phyloP scores from a whole-genome alignment of 345 rosid genomes.

The Zanthoxylum bungeanum region DNA sequence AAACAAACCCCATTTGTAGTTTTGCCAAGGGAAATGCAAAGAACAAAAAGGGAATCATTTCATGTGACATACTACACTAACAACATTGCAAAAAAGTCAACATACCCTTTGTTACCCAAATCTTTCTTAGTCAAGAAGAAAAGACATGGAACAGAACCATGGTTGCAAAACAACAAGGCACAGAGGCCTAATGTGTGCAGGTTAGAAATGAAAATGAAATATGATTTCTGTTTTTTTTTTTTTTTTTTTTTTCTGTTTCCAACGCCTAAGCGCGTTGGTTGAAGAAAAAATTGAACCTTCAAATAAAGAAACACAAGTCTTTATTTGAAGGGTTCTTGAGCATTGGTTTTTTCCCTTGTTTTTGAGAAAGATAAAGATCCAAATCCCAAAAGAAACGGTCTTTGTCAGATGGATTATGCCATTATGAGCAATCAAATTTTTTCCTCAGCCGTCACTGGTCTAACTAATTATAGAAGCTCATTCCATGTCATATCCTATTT shows the following conservation, averaged over 20 bases:
- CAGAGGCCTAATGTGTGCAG: not conserved
- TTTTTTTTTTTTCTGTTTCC: not conserved
- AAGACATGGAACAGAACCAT: not conserved
- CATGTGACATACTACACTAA: not conserved
- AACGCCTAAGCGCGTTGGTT: not conserved
- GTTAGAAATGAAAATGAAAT: not conserved
- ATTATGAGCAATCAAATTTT: not conserved
- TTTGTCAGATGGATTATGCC: not conserved
- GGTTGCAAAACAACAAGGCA: not conserved
- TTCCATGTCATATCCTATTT: not conserved
- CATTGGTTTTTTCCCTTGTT: not conserved
- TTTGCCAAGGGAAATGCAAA: not conserved
- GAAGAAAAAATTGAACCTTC: not conserved
- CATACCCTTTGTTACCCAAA: not conserved
- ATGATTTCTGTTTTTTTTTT: not conserved
- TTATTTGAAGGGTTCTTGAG: not conserved
- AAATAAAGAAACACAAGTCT: not conserved
- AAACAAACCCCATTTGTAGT: not conserved
- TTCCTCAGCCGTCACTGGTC: conserved; percentile 1
- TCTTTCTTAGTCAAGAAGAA: not conserved
- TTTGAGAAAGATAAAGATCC: not conserved
- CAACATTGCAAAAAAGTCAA: not conserved
- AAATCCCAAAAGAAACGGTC: conserved; percentile 5
- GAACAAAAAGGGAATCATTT: not conserved
- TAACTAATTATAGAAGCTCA: not conserved